phyloP scores from a whole-genome alignment of 176 grass and related monocot species.

The Aegilops umbellulata region DNA sequence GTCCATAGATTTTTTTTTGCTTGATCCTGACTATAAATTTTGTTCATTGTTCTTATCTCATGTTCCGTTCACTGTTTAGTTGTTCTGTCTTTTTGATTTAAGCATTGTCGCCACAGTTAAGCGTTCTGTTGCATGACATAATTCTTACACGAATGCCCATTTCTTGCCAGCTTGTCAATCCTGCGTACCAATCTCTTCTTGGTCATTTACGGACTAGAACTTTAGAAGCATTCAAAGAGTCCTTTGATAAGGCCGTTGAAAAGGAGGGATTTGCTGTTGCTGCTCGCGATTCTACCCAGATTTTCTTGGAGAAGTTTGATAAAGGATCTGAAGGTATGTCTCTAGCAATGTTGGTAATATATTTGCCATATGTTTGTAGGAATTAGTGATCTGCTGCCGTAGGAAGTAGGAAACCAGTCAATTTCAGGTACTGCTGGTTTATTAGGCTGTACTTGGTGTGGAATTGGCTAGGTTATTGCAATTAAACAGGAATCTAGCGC shows the following conservation, averaged over 20 bases:
- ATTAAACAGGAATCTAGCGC: neutral
- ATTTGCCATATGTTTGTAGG: neutral
- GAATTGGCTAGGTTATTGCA: neutral
- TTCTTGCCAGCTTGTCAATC: slow-evolving; percentile 72
- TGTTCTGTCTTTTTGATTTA: slow-evolving; percentile 9
- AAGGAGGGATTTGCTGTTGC: slow-evolving; percentile 80
- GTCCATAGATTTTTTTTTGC: neutral
- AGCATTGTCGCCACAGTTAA: slow-evolving; percentile 19
- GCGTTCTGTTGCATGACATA: neutral
- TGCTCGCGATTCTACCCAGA: slow-evolving; percentile 49
- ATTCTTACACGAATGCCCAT: slow-evolving; percentile 20
- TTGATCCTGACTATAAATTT: neutral
- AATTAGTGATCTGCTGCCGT: neutral
- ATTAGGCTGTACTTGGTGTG: slow-evolving; percentile 1
- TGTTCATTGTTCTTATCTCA: neutral
- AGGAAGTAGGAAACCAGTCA: slow-evolving; percentile 15
- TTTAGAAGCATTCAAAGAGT: slow-evolving; percentile 74
- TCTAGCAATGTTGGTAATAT: slow-evolving; percentile 10
- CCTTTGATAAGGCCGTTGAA: slow-evolving; percentile 76
- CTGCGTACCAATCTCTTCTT: slow-evolving; percentile 86
- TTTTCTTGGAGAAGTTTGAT: slow-evolving; percentile 81
- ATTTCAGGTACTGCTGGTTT: neutral
- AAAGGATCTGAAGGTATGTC: slow-evolving; percentile 84
- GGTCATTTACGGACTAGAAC: slow-evolving; percentile 74
- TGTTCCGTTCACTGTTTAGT: slow-evolving; percentile 4